phyloP scores from a whole-genome alignment of 139 green algal genomes.

The Chlorokybus atmophyticus region DNA sequence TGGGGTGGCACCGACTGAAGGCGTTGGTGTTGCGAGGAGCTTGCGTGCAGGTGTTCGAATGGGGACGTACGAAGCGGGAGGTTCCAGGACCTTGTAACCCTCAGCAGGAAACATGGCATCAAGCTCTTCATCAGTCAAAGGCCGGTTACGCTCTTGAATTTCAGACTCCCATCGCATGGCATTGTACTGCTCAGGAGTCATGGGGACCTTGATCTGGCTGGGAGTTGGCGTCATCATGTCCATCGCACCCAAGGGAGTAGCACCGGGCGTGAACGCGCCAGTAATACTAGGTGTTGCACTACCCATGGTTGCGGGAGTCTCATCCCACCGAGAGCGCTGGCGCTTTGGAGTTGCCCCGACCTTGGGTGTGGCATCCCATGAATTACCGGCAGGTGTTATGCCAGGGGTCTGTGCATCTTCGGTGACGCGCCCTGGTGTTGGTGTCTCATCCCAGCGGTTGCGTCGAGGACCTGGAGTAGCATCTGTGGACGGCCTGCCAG shows the following conservation, averaged over 20 bases:
- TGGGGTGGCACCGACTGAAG: constrained; percentile 55
- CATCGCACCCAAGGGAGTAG: constrained; percentile 29
- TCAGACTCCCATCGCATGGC: constrained; percentile 60
- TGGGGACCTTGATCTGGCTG: constrained; percentile 35
- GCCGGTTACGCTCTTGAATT: constrained; percentile 82
- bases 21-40: constrained; percentile 80
- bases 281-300: constrained; percentile 60
- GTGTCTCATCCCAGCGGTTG: constrained; percentile 36
- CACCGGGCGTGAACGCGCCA: constrained; percentile 17
- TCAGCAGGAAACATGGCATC: constrained; percentile 83
- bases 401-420: not conserved
- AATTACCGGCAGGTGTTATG: constrained; percentile 21
- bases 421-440: constrained; percentile 16
- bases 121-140: constrained; percentile 84
- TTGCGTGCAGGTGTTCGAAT: constrained; percentile 85
- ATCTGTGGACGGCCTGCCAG: constrained; percentile 12
- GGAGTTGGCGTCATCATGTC: constrained; percentile 54
- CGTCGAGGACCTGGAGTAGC: constrained; percentile 28
- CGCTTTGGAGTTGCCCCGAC: constrained; percentile 29
- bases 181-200: constrained; percentile 71
- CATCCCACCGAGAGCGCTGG: constrained; percentile 61
- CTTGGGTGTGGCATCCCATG: constrained; percentile 25
- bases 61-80: constrained; percentile 73
- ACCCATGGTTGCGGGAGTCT: constrained; percentile 49
- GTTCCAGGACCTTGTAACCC: constrained; percentile 71